phyloP scores from a whole-genome alignment of 2,329 filamentous ascomycete species.

The Calonectria pseudoturangicola region DNA sequence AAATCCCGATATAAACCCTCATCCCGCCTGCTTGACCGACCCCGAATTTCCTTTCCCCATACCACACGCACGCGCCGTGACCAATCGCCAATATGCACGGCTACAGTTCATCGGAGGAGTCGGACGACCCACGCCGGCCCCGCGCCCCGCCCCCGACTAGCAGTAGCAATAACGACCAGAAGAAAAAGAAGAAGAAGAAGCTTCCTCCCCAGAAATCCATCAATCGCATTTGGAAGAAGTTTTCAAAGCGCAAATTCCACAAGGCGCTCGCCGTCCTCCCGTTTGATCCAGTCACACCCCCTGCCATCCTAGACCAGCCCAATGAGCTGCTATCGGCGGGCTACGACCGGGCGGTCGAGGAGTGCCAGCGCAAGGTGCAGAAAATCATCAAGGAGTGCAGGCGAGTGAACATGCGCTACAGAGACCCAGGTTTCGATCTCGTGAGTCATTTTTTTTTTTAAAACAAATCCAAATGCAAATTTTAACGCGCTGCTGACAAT shows the following conservation, averaged over 20 bases:
- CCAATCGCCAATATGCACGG: constrained; percentile 61
- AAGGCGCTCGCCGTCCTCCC: constrained; percentile 80
- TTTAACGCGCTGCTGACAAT: constrained; percentile 40
- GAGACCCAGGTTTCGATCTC: constrained; percentile 77
- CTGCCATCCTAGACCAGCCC: constrained; percentile 69
- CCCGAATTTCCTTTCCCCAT: neutral
- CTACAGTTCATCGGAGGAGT: constrained; percentile 71
- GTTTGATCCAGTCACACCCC: constrained; percentile 75
- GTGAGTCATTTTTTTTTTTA: constrained; percentile 59
- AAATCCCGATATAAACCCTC: neutral
- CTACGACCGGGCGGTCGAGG: constrained; percentile 78
- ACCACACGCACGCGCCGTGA: neutral
- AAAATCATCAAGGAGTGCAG: constrained; percentile 80
- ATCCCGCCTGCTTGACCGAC: too few relatives aligned
- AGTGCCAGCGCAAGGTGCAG: constrained; percentile 77
- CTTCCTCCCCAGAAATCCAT: constrained; percentile 79
- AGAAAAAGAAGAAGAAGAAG: constrained; percentile 71
- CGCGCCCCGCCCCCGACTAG: constrained; percentile 58
- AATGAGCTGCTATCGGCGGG: constrained; percentile 77
- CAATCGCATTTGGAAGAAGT: constrained; percentile 79
- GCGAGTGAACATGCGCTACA: constrained; percentile 86
- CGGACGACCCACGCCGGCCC: constrained; percentile 66
- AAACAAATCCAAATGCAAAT: neutral
- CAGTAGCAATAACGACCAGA: constrained; percentile 61
- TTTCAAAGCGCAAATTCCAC: constrained; percentile 75